phyloP scores from a whole-genome alignment of 2,329 filamentous ascomycete genomes.

The Hymenoscyphus occultus region DNA sequence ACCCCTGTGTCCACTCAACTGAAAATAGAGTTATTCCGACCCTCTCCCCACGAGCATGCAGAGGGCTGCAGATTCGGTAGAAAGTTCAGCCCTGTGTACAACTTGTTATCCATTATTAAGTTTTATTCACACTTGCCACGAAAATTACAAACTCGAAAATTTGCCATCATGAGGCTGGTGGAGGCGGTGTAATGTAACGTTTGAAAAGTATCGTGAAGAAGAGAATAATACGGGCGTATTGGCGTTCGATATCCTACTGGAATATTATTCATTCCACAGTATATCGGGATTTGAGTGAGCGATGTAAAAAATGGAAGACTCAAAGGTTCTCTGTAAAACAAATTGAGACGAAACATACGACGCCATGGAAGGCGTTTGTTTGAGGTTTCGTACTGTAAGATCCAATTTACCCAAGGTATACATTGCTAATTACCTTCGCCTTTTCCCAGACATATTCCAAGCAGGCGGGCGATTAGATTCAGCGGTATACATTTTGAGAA shows the following conservation, averaged over 20 bases:
- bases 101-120: background rate
- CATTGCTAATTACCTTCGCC: background rate
- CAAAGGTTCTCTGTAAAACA: background rate
- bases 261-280: background rate
- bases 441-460: background rate
- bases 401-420: background rate
- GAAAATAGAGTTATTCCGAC: conserved; percentile 1
- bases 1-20: background rate
- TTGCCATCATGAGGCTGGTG: background rate
- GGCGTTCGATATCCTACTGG: conserved; percentile 2
- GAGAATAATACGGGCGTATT: background rate
- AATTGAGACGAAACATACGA: background rate
- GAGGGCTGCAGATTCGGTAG: background rate
- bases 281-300: background rate
- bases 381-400: background rate
- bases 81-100: background rate
- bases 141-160: background rate
- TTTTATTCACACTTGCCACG: background rate
- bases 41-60: background rate
- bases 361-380: background rate
- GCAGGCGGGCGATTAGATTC: background rate
- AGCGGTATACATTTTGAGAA: background rate
- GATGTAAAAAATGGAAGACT: background rate
- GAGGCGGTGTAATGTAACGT: background rate
- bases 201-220: background rate